Evolutionary conservation across 1,284 basidiomycete species (phyloP), one percentile per base, ranked within the genome.

Genomic region (Rhodotorula mucilaginosa): DNA sequence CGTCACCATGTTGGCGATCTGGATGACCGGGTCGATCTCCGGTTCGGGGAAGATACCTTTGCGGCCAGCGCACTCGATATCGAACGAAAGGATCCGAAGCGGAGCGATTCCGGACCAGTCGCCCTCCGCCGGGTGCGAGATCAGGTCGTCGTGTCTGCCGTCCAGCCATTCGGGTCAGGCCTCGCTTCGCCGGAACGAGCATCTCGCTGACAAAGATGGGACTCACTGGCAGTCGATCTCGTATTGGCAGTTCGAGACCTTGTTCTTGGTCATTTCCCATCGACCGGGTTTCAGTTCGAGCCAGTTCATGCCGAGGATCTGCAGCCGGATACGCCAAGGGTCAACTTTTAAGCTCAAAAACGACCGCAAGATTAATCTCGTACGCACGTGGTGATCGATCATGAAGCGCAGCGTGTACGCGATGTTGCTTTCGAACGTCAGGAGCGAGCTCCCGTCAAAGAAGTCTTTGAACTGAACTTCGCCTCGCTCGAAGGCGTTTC

Each of bases 291-390:
- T 90, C 26, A 93, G 83, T 81, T 97, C 93, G 56, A 97, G 89
- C 94, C 94, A 97, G 80, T 96, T 97, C 94, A 97, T 97, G 5
- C 94, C 94, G 58, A 94, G 89, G 31, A 97, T 87, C 91, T 95
- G 74, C 13, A 31, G 18, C 23, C 1, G 26, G 26, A 26, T 4
- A 3, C 26, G n/a, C 18, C 18, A 0, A 10, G 4, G 23, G 57
- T 65, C 29, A 64, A 58, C n/a, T 6, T 8, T 1, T n/a, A 4
- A 5, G 5, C 47, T 44, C 39, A 13, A 29, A 3, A 13, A 1
- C 12, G 19, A 3, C 21, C 2, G 21, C 19, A 7, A 23, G 56
- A 0, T 16, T 26, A 44, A 21, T 26, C 13, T 51, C 62, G 18
- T 68, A 54, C 54, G n/a, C 61, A 58, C 80, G 58, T 51, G 92